These are phyloP conservation scores for Penicillium silybi DNA, from an alignment of 495 filamentous ascomycete species.

Conservation along the genomic window DNA sequence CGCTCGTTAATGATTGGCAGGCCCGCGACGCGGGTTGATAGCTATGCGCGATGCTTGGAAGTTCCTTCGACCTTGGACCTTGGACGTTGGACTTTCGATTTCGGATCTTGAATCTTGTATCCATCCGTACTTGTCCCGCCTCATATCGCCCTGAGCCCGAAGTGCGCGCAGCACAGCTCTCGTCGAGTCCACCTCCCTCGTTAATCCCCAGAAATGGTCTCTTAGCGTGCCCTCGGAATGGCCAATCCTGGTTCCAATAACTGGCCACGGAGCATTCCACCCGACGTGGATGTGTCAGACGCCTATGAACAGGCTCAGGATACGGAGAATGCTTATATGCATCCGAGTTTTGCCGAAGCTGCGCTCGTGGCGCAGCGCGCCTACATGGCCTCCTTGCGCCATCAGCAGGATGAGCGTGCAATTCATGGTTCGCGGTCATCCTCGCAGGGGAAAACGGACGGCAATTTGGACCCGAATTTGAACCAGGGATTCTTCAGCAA, in stretches of 20 bases:
- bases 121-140: no score
- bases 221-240: neutral
- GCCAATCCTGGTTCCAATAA: neutral
- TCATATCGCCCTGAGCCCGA: neutral
- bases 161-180: neutral
- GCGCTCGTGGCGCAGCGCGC: constrained; percentile 1
- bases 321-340: neutral
- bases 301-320: neutral
- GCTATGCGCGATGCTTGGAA: no score
- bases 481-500: neutral
- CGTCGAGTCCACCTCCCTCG: neutral
- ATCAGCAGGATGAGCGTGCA: neutral
- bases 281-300: neutral
- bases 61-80: no score
- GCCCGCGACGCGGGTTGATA: no score
- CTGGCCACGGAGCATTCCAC: constrained; percentile 2
- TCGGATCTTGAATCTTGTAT: no score
- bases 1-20: no score
- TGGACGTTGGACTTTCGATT: no score
- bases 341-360: constrained; percentile 7
- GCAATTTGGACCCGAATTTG: neutral
- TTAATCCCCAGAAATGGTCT: neutral
- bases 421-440: neutral
- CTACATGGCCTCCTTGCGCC: neutral
- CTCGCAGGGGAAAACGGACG: no score